phyloP scores from a whole-genome alignment of 208 protist genomes.

The Leishmania major region DNA sequence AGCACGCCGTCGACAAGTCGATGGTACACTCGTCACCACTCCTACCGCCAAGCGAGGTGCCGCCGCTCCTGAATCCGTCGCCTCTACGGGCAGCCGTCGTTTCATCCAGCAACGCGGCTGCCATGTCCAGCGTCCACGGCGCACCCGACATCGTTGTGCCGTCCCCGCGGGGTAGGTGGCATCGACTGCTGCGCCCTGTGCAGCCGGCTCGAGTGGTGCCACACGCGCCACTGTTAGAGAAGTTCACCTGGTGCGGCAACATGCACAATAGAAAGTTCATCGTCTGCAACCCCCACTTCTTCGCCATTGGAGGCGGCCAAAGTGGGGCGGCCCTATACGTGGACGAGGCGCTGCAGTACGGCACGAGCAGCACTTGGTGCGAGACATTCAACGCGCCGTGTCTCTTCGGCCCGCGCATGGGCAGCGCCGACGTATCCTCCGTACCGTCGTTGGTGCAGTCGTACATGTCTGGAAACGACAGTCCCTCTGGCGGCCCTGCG shows the following conservation, averaged over 20 bases:
- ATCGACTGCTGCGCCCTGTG: background rate
- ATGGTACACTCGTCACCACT: background rate
- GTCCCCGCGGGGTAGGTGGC: background rate
- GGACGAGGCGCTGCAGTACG: constrained; percentile 50
- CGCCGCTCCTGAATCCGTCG: background rate
- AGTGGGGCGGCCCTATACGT: constrained; percentile 60
- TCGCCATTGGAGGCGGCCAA: constrained; percentile 55
- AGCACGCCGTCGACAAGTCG: background rate
- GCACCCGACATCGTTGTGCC: background rate
- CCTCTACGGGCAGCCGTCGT: background rate
- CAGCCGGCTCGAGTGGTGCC: constrained; percentile 1
- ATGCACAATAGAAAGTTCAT: constrained; percentile 44
- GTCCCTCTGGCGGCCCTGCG: background rate
- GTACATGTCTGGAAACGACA: background rate
- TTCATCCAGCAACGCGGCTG: background rate
- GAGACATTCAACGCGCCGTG: constrained; percentile 55
- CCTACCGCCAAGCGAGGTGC: too few relatives aligned
- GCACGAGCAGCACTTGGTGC: constrained; percentile 58
- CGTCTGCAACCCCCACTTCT: constrained; percentile 46
- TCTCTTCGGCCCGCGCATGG: constrained; percentile 25
- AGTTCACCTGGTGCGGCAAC: constrained; percentile 36
- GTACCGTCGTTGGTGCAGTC: background rate
- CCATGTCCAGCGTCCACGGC: background rate
- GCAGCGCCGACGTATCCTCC: background rate
- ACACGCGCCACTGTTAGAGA: constrained; percentile 22